Evolutionary conservation across 768 basidiomycete species (phyloP), one percentile per base, ranked within the genome.

Genomic region (Mycena leptocephala): DNA sequence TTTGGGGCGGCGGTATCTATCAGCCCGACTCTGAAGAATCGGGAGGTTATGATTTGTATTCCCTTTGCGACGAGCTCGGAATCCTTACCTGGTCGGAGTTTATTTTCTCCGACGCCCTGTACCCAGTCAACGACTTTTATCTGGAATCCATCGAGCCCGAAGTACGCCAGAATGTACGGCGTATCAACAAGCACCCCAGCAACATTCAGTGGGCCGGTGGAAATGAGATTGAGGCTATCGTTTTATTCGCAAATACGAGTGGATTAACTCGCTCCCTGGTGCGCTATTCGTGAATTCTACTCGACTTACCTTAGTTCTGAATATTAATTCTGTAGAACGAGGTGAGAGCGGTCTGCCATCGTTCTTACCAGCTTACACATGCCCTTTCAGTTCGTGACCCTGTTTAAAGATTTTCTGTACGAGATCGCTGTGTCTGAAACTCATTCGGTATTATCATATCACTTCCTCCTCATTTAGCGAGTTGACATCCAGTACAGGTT

Each of bases 71-170:
- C 79, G 91, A 92, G 76, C 85, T 93, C 0, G 91, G 92, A 8
- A 90, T 92, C 75, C 83, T 93, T 59, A 91, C 88, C 2, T 92
- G 92, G 92, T 91, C 91, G 1, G 92, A 93, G 78, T 87, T 92
- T 62, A 90, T 90, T 63, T 92, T 92, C 82, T 91, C 91, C 0
- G 91, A 92, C 72, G 83, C 89, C 1, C 76, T 91, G 32, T 92
- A 91, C 75, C 89, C 91, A 1, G 87, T 91, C 82, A 90, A 92
- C 75, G 84, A 87, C 72, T 92, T 90, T 76, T 68, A 92, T 24
- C 79, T 92, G 41, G 87, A 87, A 70, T 86, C 88, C 5, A 80
- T 92, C 64, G 89, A 90, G 56, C 88, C 89, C 2, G 92, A 92
- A 78, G 89, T 92, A 18, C 84, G 89, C 24, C 90, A 92, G 81